phyloP scores from a whole-genome alignment of 192 early-diverging fungal species.

The Coemansia sp. region DNA sequence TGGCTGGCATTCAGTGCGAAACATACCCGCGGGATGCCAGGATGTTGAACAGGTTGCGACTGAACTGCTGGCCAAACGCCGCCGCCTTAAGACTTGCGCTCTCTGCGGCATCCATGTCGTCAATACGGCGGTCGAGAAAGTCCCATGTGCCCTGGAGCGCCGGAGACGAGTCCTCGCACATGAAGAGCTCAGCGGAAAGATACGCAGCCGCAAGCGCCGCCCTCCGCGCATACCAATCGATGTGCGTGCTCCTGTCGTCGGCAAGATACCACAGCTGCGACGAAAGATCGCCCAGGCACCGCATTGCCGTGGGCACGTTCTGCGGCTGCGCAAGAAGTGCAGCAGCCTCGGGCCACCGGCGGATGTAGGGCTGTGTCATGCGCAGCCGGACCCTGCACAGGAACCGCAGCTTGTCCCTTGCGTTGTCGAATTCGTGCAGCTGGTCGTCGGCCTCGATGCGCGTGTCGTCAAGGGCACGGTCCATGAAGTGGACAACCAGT shows the following conservation, averaged over 20 bases:
- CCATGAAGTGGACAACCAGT: conserved; percentile 75
- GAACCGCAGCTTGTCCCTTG: conserved; percentile 60
- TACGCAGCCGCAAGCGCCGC: conserved; percentile 80
- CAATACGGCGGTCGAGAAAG: conserved; percentile 80
- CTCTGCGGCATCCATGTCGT: conserved; percentile 66
- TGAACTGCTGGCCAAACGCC: conserved; percentile 35
- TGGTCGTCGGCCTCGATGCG: conserved; percentile 63
- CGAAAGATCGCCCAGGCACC: conserved; percentile 67
- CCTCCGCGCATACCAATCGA: conserved; percentile 87
- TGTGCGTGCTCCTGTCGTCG: conserved; percentile 78
- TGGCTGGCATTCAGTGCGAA: conserved; percentile 9
- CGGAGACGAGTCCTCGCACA: conserved; percentile 86
- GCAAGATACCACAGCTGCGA: conserved; percentile 89
- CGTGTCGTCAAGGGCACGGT: conserved; percentile 61
- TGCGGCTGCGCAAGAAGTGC: conserved; percentile 78
- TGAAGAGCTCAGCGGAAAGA: conserved; percentile 85
- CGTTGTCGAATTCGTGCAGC: conserved; percentile 46
- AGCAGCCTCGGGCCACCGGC: conserved; percentile 75
- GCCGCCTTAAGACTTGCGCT: conserved; percentile 15
- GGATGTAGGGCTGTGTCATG: conserved; percentile 69
- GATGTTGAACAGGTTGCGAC: conserved; percentile 50
- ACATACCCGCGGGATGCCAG: conserved; percentile 42
- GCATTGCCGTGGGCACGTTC: conserved; percentile 68
- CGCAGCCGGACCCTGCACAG: conserved; percentile 66
- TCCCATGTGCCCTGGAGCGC: conserved; percentile 68